A percentile compares a stretch with the other conserved stretches of the same genome.
phyloP scores from a whole-genome alignment of 129 eudicot species.

The Artemisia argyi region DNA sequence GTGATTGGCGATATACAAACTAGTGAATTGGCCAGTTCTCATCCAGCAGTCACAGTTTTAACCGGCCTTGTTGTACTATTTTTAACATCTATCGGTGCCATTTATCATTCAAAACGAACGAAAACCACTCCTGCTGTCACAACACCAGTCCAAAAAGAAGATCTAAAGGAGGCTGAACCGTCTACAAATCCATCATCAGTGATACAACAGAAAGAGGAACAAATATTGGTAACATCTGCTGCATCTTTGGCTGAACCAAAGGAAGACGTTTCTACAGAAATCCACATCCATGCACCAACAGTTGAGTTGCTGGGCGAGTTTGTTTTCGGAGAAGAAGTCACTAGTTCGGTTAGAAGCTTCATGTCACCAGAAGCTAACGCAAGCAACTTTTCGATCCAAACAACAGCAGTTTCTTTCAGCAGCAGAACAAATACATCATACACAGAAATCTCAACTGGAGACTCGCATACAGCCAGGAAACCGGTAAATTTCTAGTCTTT shows the following conservation, averaged over 20 bases:
- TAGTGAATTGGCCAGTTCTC: constrained; percentile 1
- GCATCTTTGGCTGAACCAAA: constrained; percentile 8
- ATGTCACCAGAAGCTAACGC: constrained; percentile 28
- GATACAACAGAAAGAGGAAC: constrained; percentile 24
- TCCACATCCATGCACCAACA: constrained; percentile 31
- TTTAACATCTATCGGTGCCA: constrained; percentile 33
- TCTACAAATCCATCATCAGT: constrained; percentile 5
- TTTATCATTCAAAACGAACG: constrained; percentile 22
- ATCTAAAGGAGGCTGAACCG: constrained; percentile 14
- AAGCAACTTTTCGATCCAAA: constrained; percentile 26
- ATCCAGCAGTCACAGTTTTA: background rate
- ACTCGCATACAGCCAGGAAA: constrained; percentile 44
- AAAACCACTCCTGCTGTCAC: constrained; percentile 11
- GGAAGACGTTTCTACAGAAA: constrained; percentile 29
- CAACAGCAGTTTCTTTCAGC: constrained; percentile 18
- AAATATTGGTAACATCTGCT: constrained; percentile 11
- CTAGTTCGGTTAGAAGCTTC: constrained; percentile 7
- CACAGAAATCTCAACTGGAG: constrained; percentile 17
- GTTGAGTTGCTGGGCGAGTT: constrained; percentile 65
- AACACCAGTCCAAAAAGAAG: constrained; percentile 17
- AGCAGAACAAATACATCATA: constrained; percentile 18
- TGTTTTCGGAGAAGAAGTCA: constrained; percentile 44
- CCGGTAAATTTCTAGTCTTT: constrained; percentile 35
- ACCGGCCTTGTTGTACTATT: constrained; percentile 16
- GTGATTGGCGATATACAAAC: constrained; percentile 15